Percentiles rank a stretch among this genome's conserved stretches.
These are phyloP conservation scores for Trichomonas vaginalis DNA, from an alignment of 208 protist species.

Conservation along the genomic window DNA sequence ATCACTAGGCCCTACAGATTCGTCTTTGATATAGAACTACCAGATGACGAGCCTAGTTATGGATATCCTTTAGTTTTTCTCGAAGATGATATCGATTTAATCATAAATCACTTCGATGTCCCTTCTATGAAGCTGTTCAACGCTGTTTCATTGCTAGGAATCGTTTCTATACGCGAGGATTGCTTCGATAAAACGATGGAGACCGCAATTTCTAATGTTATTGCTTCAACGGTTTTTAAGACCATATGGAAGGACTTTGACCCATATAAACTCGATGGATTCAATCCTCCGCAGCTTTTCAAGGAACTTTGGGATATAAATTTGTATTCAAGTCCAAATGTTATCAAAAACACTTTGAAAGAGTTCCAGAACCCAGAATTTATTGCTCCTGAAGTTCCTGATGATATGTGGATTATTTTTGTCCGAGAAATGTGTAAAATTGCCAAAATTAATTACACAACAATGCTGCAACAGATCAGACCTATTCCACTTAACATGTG, in stretches of 20 bases:
- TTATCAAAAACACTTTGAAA: background rate
- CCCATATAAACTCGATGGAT: background rate
- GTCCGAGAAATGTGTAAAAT: background rate
- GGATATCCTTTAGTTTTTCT: background rate
- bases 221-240: background rate
- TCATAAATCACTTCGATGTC: background rate
- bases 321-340: background rate
- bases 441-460: background rate
- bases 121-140: background rate
- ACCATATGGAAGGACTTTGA: background rate
- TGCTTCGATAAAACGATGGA: background rate
- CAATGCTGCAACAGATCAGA: background rate
- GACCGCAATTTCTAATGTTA: background rate
- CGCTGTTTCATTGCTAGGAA: background rate
- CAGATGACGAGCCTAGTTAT: background rate
- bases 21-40: slow-evolving; percentile 10
- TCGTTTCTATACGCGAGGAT: background rate
- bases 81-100: background rate
- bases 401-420: background rate
- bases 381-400: background rate
- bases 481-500: background rate
- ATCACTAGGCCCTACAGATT: background rate
- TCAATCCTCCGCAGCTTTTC: background rate
- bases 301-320: background rate
- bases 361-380: background rate